Conservation (phyloP, 2,329 filamentous ascomycete genomes). For the Nothomitra cinnamomea region DNA sequence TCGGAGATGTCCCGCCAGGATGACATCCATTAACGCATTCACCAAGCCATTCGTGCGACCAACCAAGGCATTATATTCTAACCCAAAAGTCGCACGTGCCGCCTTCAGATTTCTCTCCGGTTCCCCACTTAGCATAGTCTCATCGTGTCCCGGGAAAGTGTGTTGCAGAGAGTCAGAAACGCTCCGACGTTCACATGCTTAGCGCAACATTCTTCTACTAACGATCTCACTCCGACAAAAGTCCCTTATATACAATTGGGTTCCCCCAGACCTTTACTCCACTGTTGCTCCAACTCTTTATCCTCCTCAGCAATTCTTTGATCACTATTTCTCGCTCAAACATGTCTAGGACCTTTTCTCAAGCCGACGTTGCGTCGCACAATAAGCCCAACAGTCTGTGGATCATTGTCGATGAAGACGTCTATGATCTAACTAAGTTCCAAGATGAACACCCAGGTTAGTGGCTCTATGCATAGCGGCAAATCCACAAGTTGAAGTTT, state of each 20-base stretch:
- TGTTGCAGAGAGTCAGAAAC: no score
- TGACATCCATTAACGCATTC: no score
- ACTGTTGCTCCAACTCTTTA: background rate
- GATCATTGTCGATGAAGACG: constrained; percentile 86
- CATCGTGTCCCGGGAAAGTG: no score
- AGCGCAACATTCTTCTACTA: background rate
- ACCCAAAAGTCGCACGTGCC: no score
- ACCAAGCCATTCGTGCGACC: no score
- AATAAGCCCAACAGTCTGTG: constrained; percentile 76
- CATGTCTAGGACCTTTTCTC: constrained; percentile 80
- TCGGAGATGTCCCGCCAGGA: no score
- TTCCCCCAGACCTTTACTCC: background rate
- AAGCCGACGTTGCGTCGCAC: constrained; percentile 75
- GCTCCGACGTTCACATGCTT: background rate
- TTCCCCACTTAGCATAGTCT: no score
- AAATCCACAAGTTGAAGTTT: background rate
- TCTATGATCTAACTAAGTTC: constrained; percentile 86
- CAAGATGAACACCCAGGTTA: constrained; percentile 59
- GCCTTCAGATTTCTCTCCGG: no score
- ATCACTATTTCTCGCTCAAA: background rate
- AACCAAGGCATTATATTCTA: no score
- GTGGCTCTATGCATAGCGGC: background rate
- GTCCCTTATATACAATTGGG: background rate
- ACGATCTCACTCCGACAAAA: background rate
- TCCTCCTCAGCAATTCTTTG: background rate